These are phyloP conservation scores for Aspergillus heteromorphus DNA, from an alignment of 495 filamentous ascomycete genomes.

Conservation along the genomic window DNA sequence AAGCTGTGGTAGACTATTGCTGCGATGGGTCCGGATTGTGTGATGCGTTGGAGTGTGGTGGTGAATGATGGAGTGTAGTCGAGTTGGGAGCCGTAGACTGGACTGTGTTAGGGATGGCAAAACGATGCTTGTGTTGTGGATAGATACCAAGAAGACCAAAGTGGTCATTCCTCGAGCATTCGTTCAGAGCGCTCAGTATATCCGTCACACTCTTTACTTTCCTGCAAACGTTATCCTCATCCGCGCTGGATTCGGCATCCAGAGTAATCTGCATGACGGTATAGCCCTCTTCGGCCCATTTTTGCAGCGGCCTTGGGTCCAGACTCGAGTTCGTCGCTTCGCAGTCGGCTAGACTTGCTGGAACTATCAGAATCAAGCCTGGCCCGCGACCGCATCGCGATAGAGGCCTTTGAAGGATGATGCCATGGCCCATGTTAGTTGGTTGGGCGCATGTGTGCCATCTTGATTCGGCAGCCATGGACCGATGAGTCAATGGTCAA, in stretches of 20 bases:
- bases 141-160: constrained; percentile 20
- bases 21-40: constrained; percentile 1
- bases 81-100: constrained; percentile 23
- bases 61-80: constrained; percentile 23
- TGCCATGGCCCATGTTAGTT: constrained; percentile 3
- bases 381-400: constrained; percentile 52
- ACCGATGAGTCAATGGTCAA: not conserved
- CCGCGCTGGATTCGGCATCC: constrained; percentile 8
- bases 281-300: constrained; percentile 41
- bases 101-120: not conserved
- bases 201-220: constrained; percentile 13
- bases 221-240: constrained; percentile 1
- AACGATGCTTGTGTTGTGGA: not conserved
- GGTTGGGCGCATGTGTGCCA: constrained; percentile 8
- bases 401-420: constrained; percentile 46
- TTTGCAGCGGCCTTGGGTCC: constrained; percentile 29
- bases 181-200: constrained; percentile 8
- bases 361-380: constrained; percentile 44
- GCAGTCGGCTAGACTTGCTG: constrained; percentile 15
- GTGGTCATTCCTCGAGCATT: constrained; percentile 15
- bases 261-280: constrained; percentile 24
- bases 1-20: constrained; percentile 17
- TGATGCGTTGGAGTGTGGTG: constrained; percentile 2
- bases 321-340: constrained; percentile 21
- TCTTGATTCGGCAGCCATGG: constrained; percentile 6